Evolutionary conservation across 352 stramenopile species (phyloP).

Genomic region (Pythium periplocum): DNA sequence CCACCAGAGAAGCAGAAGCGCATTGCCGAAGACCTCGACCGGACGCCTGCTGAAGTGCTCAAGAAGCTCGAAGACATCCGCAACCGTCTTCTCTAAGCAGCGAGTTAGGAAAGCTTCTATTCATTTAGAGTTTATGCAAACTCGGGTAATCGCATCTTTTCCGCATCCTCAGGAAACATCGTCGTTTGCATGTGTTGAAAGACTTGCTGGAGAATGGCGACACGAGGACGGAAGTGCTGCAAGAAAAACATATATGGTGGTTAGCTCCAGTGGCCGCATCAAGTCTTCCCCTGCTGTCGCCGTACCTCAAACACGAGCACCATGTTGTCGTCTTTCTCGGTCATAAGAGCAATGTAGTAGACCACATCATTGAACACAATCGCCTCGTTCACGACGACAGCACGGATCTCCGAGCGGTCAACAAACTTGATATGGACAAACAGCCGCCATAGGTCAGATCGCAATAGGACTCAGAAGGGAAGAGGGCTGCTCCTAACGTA

Average conservation of each 20-base stretch:
- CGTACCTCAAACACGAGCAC: constrained; percentile 73
- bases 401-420: constrained; percentile 39
- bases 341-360: constrained; percentile 79
- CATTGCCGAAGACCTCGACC: constrained; percentile 94
- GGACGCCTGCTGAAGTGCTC: constrained; percentile 94
- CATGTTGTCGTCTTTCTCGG: constrained; percentile 61
- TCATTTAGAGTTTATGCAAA: background rate
- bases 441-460: too few relatives aligned
- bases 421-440: constrained; percentile 27
- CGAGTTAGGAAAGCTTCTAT: too few relatives aligned
- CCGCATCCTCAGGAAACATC: constrained; percentile 44
- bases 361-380: constrained; percentile 77
- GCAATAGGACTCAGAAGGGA: too few relatives aligned
- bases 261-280: too few relatives aligned
- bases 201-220: constrained; percentile 66
- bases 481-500: constrained; percentile 6
- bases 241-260: background rate
- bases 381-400: constrained; percentile 76
- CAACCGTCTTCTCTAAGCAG: constrained; percentile 92
- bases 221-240: constrained; percentile 64
- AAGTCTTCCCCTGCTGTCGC: background rate
- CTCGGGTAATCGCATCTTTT: constrained; percentile 45
- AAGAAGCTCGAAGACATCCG: constrained; percentile 99
- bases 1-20: constrained; percentile 93
- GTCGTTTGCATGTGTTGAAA: constrained; percentile 46